Percentiles rank a stretch among this genome's conserved stretches.
Conservation (phyloP, 2,329 filamentous ascomycete species). For the Cordyceps cateniannulata region DNA sequence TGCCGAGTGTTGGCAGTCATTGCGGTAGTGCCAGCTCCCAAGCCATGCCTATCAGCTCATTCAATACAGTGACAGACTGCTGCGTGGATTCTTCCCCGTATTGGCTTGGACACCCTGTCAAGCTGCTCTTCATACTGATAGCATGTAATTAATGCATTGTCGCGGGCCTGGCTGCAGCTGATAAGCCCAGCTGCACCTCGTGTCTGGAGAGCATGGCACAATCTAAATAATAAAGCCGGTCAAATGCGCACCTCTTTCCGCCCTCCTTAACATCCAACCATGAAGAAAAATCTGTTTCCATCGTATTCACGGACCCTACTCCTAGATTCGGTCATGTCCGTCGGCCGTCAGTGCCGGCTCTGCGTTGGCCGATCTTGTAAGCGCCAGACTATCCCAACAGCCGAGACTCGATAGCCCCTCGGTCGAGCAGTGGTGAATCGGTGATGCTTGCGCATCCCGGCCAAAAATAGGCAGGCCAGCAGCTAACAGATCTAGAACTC, state of each 20-base stretch:
- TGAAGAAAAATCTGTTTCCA: background rate
- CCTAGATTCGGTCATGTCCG: background rate
- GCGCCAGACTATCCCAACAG: background rate
- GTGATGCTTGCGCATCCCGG: background rate
- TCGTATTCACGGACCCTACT: background rate
- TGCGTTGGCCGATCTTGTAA: background rate
- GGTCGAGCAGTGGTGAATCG: background rate
- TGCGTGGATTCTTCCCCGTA: background rate
- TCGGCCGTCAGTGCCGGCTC: background rate
- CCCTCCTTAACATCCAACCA: background rate
- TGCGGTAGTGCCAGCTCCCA: background rate
- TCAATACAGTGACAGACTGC: background rate
- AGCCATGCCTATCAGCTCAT: background rate
- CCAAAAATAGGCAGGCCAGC: background rate
- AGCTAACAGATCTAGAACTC: constrained; percentile 2
- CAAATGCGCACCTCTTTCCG: background rate
- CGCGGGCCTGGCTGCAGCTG: background rate
- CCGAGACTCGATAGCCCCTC: background rate
- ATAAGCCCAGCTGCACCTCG: background rate
- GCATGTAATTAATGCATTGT: background rate
- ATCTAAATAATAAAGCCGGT: background rate
- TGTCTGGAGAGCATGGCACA: background rate
- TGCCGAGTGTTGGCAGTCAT: background rate
- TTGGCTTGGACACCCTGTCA: background rate
- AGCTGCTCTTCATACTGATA: background rate